Evolutionary conservation across 108 stramenopile species (phyloP).

Genomic region (Nannochloropsis oceanica): DNA sequence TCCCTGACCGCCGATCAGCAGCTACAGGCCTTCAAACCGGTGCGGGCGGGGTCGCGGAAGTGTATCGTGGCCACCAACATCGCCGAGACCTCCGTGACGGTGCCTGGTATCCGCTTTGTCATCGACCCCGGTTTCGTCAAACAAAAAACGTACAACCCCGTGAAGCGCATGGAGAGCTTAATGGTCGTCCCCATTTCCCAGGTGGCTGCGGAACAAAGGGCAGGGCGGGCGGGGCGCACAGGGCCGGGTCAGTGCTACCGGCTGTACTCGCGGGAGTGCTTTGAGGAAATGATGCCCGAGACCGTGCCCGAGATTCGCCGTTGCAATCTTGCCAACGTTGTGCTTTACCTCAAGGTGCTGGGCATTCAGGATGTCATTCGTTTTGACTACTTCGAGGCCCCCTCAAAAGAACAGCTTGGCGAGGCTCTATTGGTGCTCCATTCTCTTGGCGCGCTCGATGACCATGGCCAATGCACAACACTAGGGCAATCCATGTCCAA

Average conservation of each 20-base stretch:
- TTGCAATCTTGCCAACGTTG: slow-evolving; percentile 62
- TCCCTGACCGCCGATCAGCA: slow-evolving; percentile 59
- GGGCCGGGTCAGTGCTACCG: slow-evolving; percentile 46
- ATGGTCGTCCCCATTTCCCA: slow-evolving; percentile 33
- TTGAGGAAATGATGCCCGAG: slow-evolving; percentile 23
- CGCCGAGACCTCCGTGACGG: slow-evolving; percentile 90
- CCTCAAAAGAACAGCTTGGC: slow-evolving; percentile 36
- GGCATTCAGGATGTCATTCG: slow-evolving; percentile 64
- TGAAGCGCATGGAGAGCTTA: slow-evolving; percentile 24
- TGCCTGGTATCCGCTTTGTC: slow-evolving; percentile 78
- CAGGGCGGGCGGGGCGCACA: slow-evolving; percentile 45
- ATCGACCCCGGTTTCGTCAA: slow-evolving; percentile 88
- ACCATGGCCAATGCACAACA: slow-evolving; percentile 20
- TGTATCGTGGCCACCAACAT: slow-evolving; percentile 85
- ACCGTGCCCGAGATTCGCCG: slow-evolving; percentile 76
- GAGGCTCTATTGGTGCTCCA: slow-evolving; percentile 33
- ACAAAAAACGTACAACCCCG: slow-evolving; percentile 50
- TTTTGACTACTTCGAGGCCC: slow-evolving; percentile 81
- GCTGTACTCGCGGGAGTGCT: slow-evolving; percentile 40
- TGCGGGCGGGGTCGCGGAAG: slow-evolving; percentile 15
- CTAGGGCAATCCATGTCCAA: neutral
- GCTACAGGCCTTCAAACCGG: slow-evolving; percentile 5
- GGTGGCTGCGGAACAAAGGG: slow-evolving; percentile 36
- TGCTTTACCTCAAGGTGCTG: slow-evolving; percentile 70
- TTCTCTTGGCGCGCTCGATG: slow-evolving; percentile 36